Conservation (phyloP, 2,329 filamentous ascomycete genomes). For the Penicillium fuscoglaucum region DNA sequence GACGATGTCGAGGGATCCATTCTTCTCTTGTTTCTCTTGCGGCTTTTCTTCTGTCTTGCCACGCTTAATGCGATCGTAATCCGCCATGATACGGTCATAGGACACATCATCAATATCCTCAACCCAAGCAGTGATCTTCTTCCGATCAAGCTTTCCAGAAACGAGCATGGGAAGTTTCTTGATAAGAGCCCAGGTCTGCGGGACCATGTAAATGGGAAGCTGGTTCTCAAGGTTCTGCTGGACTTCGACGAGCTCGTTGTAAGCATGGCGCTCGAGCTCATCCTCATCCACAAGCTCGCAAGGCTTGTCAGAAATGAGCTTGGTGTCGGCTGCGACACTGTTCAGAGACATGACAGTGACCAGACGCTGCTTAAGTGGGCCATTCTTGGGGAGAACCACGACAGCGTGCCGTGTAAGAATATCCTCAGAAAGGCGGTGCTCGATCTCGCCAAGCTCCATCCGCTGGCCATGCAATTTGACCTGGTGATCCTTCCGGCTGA, state of each 20-base stretch:
- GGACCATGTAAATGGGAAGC: slow-evolving; percentile 49
- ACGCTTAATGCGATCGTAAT: slow-evolving; percentile 34
- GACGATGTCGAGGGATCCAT: slow-evolving; percentile 25
- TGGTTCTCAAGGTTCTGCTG: slow-evolving; percentile 45
- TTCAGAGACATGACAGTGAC: slow-evolving; percentile 46
- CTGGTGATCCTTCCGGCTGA: slow-evolving; percentile 65
- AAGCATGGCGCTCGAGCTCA: slow-evolving; percentile 24
- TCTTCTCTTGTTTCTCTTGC: slow-evolving; percentile 16
- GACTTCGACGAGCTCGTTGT: slow-evolving; percentile 32
- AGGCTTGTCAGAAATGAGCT: slow-evolving; percentile 30
- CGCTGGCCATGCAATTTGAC: slow-evolving; percentile 67
- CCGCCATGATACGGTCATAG: slow-evolving; percentile 43
- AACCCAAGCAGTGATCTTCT: slow-evolving; percentile 47
- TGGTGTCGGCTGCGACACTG: slow-evolving; percentile 23
- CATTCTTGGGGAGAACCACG: slow-evolving; percentile 47
- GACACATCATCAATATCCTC: slow-evolving; percentile 42
- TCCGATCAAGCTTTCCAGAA: slow-evolving; percentile 41
- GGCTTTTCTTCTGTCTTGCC: slow-evolving; percentile 24
- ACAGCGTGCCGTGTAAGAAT: slow-evolving; percentile 41
- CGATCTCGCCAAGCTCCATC: slow-evolving; percentile 59
- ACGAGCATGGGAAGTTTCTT: slow-evolving; percentile 44
- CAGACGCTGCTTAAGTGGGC: slow-evolving; percentile 47
- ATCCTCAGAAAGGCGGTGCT: slow-evolving; percentile 38
- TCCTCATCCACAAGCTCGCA: slow-evolving; percentile 36
- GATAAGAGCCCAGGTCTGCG: slow-evolving; percentile 43